Conservation (phyloP, 2,329 filamentous ascomycete species). For the Fusarium penzigii region DNA sequence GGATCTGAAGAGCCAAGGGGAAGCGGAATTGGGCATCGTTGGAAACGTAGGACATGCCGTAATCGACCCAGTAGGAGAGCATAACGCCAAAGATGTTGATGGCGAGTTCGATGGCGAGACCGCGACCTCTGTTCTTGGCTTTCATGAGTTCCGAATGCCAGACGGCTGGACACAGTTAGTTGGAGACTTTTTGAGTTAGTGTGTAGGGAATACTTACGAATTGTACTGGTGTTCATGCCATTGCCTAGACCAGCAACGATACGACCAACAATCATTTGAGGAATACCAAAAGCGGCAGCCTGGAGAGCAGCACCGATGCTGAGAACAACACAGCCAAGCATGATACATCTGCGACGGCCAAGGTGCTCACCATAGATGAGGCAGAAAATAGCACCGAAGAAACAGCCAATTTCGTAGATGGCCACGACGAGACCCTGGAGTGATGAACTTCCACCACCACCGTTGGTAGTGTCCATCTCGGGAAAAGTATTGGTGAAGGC, state of each 20-base stretch:
- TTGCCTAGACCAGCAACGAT: slow-evolving; percentile 48
- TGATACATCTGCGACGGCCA: slow-evolving; percentile 42
- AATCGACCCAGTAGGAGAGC: slow-evolving; percentile 39
- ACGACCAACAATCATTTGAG: slow-evolving; percentile 46
- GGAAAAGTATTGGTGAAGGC: slow-evolving; percentile 36
- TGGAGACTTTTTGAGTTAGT: not conserved
- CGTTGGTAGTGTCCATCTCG: slow-evolving; percentile 37
- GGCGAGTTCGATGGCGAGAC: slow-evolving; percentile 32
- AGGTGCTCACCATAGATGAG: slow-evolving; percentile 44
- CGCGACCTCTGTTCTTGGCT: slow-evolving; percentile 38
- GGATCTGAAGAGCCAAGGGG: slow-evolving; percentile 45
- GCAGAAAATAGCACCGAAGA: slow-evolving; percentile 45
- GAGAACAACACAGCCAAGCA: slow-evolving; percentile 42
- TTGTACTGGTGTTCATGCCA: slow-evolving; percentile 50
- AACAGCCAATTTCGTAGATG: slow-evolving; percentile 51
- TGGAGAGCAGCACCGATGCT: slow-evolving; percentile 46
- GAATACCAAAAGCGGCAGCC: slow-evolving; percentile 39
- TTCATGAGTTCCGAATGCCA: slow-evolving; percentile 47
- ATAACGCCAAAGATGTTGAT: slow-evolving; percentile 42
- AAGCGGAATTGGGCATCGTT: slow-evolving; percentile 45
- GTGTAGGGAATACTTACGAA: slow-evolving; percentile 29
- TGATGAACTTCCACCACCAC: slow-evolving; percentile 42
- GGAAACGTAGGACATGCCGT: slow-evolving; percentile 38
- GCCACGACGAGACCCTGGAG: slow-evolving; percentile 47
- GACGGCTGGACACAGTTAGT: slow-evolving; percentile 26